A percentile compares a stretch with the other conserved stretches of the same genome.
Conservation (phyloP, 2,329 filamentous ascomycete genomes). For the Aspergillus candidus region DNA sequence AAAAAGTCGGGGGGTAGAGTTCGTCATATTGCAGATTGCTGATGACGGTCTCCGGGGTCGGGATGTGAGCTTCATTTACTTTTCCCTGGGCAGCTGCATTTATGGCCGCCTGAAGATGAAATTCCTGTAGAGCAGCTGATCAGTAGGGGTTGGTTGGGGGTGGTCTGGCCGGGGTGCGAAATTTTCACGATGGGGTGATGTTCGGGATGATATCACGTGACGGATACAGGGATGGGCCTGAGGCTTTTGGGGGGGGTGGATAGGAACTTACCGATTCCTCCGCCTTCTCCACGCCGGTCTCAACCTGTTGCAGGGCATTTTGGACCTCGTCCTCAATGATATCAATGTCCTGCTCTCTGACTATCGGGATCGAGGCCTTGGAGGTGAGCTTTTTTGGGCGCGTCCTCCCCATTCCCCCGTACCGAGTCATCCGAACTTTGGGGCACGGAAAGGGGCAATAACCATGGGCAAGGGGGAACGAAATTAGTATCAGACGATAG, state of each 20-base stretch:
- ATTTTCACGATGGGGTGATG: constrained; percentile 28
- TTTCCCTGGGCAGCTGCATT: constrained; percentile 57
- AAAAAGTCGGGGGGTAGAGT: constrained; percentile 73
- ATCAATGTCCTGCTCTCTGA: constrained; percentile 88
- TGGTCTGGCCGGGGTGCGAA: constrained; percentile 16
- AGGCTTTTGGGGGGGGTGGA: constrained; percentile 27
- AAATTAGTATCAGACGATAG: constrained; percentile 62
- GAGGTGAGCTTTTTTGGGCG: constrained; percentile 70
- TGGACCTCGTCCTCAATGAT: constrained; percentile 79
- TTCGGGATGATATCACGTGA: constrained; percentile 36
- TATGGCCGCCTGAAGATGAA: constrained; percentile 84
- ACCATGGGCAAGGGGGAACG: constrained; percentile 48
- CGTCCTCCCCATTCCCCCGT: constrained; percentile 44
- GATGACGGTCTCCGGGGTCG: constrained; percentile 58
- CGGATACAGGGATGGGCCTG: constrained; percentile 28
- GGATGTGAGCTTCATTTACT: constrained; percentile 59
- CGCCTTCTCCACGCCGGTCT: constrained; percentile 92
- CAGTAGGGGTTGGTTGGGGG: constrained; percentile 14
- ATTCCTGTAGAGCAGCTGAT: constrained; percentile 59
- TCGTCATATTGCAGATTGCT: constrained; percentile 76
- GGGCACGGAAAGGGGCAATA: constrained; percentile 31
- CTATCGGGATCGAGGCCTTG: constrained; percentile 79
- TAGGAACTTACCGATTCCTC: constrained; percentile 84
- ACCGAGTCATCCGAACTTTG: constrained; percentile 40
- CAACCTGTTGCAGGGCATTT: constrained; percentile 74